phyloP scores from a whole-genome alignment of 257 asterid species.

The Fraxinus excelsior region DNA sequence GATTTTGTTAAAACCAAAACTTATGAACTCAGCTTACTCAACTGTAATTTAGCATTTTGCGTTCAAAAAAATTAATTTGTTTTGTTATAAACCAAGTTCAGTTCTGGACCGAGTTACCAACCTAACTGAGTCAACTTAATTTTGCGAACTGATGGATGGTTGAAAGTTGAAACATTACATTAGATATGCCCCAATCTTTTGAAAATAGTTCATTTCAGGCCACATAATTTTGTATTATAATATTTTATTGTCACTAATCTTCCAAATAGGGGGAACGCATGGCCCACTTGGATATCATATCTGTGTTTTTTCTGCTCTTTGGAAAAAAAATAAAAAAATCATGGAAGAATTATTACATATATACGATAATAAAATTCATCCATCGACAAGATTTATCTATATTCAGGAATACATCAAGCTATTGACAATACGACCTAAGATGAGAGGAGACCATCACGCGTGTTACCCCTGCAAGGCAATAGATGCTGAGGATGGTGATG shows the following conservation, averaged over 20 bases:
- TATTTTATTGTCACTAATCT: too few species aligned
- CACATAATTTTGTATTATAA: too few species aligned
- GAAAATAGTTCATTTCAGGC: not conserved
- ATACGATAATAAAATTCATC: not conserved
- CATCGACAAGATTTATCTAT: not conserved
- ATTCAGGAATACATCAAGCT: constrained; percentile 49
- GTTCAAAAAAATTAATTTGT: too few species aligned
- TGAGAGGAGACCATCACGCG: constrained; percentile 29
- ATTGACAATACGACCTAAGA: constrained; percentile 25
- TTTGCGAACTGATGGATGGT: too few species aligned
- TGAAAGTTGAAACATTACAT: too few species aligned
- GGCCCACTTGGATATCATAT: not conserved
- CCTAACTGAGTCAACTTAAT: too few species aligned
- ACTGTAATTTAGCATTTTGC: too few species aligned
- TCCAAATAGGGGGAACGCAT: not conserved
- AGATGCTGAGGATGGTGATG: constrained; percentile 37
- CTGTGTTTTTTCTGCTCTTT: not conserved
- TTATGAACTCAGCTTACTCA: too few species aligned
- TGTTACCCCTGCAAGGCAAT: constrained; percentile 32
- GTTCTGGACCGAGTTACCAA: too few species aligned
- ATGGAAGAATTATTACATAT: not conserved
- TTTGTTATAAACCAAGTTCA: too few species aligned
- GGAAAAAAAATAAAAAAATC: not conserved
- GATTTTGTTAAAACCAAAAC: not conserved
- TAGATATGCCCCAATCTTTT: not conserved